These are phyloP conservation scores for Lagenaria siceraria DNA, from an alignment of 306 rosid species.

Conservation along the genomic window DNA sequence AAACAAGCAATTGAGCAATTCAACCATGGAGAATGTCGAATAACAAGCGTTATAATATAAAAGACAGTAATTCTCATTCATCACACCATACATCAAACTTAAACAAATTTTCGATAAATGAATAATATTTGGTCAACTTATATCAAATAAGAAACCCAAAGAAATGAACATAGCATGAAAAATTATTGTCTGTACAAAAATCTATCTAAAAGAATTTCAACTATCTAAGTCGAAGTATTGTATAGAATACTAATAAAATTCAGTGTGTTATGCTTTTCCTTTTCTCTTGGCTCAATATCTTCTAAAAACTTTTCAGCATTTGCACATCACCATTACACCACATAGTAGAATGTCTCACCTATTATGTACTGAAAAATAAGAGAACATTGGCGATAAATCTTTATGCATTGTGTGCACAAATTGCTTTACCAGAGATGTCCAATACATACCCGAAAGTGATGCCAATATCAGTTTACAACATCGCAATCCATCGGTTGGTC, in stretches of 20 bases:
- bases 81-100: background rate
- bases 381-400: background rate
- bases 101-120: background rate
- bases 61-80: background rate
- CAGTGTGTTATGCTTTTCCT: background rate
- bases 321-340: background rate
- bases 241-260: background rate
- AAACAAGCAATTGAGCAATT: background rate
- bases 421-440: background rate
- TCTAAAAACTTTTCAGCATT: background rate
- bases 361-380: background rate
- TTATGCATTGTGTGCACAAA: background rate
- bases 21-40: background rate
- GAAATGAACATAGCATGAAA: background rate
- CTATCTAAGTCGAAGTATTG: background rate
- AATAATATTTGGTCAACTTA: background rate
- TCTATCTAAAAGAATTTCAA: background rate
- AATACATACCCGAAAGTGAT: background rate
- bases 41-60: background rate
- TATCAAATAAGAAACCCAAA: background rate
- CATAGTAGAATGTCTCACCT: background rate
- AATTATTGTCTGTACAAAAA: background rate
- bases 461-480: background rate
- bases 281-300: background rate
- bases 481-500: background rate